phyloP scores from a whole-genome alignment of 1,284 basidiomycete species.

The Cystobasidium pallidum region DNA sequence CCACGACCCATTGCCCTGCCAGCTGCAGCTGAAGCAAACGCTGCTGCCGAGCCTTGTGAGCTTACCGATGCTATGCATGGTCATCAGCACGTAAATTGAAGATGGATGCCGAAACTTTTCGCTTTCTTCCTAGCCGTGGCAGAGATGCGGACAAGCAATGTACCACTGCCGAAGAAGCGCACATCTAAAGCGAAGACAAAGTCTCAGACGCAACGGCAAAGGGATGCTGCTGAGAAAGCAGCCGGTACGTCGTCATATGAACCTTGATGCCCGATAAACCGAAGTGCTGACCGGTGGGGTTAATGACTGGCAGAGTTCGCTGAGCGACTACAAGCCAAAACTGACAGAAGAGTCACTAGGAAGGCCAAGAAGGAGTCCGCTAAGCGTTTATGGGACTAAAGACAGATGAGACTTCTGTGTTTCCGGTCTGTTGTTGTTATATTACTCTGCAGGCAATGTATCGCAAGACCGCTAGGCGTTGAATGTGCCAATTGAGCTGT shows the following conservation, averaged over 20 bases:
- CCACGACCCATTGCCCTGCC: slow-evolving; percentile 28
- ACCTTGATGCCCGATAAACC: too few relatives aligned
- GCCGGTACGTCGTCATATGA: slow-evolving; percentile 36
- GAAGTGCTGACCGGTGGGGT: neutral
- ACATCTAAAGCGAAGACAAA: slow-evolving; percentile 12
- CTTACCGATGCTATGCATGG: too few relatives aligned
- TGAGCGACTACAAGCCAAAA: slow-evolving; percentile 29
- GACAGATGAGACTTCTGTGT: neutral
- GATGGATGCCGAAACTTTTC: too few relatives aligned
- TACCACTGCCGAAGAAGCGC: slow-evolving; percentile 31
- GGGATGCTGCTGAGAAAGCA: slow-evolving; percentile 41
- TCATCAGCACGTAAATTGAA: too few relatives aligned
- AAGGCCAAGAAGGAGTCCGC: slow-evolving; percentile 35
- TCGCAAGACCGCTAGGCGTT: too few relatives aligned
- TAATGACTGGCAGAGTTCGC: slow-evolving; percentile 28
- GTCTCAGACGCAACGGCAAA: slow-evolving; percentile 29
- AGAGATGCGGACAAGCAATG: slow-evolving; percentile 20
- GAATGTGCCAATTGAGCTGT: too few relatives aligned
- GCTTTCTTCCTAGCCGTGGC: slow-evolving; percentile 22
- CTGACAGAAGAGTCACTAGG: neutral
- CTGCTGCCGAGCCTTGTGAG: slow-evolving; percentile 27
- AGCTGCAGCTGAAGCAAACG: slow-evolving; percentile 14
- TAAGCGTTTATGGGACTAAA: slow-evolving; percentile 31
- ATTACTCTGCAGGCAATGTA: too few relatives aligned
- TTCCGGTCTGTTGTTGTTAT: neutral